Evolutionary conservation across 73 alveolate genomes (phyloP), one percentile per base, ranked within the genome.

Genomic region (Paramecium biaurelia): DNA sequence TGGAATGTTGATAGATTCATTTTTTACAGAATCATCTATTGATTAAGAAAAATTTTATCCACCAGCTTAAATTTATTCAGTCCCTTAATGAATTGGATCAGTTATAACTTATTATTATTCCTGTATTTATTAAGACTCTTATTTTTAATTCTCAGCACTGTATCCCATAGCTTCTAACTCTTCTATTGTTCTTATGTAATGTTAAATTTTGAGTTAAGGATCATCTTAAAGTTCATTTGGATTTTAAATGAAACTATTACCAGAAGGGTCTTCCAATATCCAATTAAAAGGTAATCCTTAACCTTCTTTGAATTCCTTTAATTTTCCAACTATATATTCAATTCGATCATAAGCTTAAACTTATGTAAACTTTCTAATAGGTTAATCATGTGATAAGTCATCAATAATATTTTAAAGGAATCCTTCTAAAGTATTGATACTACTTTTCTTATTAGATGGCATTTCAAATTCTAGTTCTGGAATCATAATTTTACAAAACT

Each of bases 391-490:
- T 45, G 89, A 87, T 8, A 98, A 95, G 84, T 97, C 98, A 49
- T 98, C 99, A 82, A 95, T 94, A 12, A 79, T 56, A 21, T 94
- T 97, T 58, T 86, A 58, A 45, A 97, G 76, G 93, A 95, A 97
- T 38, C 99, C 99, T 87, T 98, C 99, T 72, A 98, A 76, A 2
- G 99, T 98, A 86, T 97, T 96, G 85, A 98, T 95, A 59, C 97
- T 96, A 21, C 99, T 99, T 93, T 98, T 97, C 92, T 97, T 96
- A 21, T 98, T 98, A n/a, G 97, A 43, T 30, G 99, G 99, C 89
- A 98, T 96, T 92, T 97, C 99, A 9, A 98, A 93, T 14, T 97
- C 99, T 63, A 98, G 93, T 47, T 96, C 98, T 7, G 99, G 99
- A 58, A 98, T 93, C 30, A 92, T 92, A 63, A 96, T 85, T 14